These are phyloP conservation scores for Arachnomyces sp. DNA, from an alignment of 2,329 filamentous ascomycete genomes.

Conservation along the genomic window DNA sequence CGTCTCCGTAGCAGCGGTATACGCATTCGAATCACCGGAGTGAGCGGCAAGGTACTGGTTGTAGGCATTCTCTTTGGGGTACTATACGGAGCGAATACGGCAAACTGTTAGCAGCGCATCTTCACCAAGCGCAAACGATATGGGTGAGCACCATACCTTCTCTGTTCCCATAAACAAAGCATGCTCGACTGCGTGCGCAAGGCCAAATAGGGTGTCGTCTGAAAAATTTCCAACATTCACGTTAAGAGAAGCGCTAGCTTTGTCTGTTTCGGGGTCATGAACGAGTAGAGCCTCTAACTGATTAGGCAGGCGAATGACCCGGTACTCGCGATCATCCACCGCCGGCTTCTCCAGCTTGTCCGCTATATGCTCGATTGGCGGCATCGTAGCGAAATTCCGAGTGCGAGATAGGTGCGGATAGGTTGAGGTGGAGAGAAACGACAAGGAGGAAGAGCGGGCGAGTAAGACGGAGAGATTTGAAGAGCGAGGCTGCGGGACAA, in stretches of 20 bases:
- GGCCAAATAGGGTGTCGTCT: conserved; percentile 85
- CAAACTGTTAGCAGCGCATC: conserved; percentile 2
- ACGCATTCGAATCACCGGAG: conserved; percentile 89
- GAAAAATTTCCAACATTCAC: conserved; percentile 95
- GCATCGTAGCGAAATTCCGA: conserved; percentile 21
- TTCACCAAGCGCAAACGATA: not conserved
- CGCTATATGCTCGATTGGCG: conserved; percentile 44
- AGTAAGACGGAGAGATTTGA: conserved; percentile 4
- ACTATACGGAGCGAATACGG: conserved; percentile 40
- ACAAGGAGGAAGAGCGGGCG: conserved; percentile 16
- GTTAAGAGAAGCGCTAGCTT: conserved; percentile 89
- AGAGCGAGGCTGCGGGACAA: conserved; percentile 6
- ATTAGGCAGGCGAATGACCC: conserved; percentile 77
- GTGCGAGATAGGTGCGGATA: conserved; percentile 3
- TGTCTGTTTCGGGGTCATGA: conserved; percentile 90
- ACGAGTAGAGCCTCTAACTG: conserved; percentile 85
- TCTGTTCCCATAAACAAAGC: conserved; percentile 97
- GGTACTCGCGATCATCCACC: conserved; percentile 77
- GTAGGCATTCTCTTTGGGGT: conserved; percentile 91
- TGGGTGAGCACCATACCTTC: conserved; percentile 50
- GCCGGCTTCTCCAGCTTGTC: conserved; percentile 73
- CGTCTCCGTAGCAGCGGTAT: conserved; percentile 85
- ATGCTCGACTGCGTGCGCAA: conserved; percentile 95
- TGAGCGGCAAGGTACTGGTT: conserved; percentile 84
- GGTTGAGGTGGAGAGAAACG: conserved; percentile 11